A percentile compares a stretch with the other conserved stretches of the same genome.
These are phyloP conservation scores for Astrephomene gubernaculifera DNA, from an alignment of 139 green algal species.

Conservation along the genomic window DNA sequence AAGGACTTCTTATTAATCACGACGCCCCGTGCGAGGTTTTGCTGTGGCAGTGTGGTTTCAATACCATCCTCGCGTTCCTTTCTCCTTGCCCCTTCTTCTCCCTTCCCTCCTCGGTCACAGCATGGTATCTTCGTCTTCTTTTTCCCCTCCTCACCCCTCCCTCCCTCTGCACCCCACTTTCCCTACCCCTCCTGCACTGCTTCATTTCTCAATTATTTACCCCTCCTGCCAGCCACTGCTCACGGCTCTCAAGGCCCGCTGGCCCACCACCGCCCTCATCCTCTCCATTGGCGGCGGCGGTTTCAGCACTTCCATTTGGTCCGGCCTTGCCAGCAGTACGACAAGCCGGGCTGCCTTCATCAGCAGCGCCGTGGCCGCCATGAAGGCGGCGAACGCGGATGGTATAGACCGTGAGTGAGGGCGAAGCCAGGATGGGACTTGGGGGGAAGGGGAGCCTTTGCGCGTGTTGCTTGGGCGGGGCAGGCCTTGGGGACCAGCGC, in stretches of 20 bases:
- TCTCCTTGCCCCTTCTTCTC: background rate
- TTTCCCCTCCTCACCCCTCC: background rate
- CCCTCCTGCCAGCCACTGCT: background rate
- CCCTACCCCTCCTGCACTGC: background rate
- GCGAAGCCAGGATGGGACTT: too few relatives aligned
- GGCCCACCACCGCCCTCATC: slow-evolving; percentile 14
- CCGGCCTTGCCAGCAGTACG: background rate
- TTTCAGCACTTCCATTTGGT: slow-evolving; percentile 22
- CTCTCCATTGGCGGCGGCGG: slow-evolving; percentile 32
- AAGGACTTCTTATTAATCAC: too few relatives aligned
- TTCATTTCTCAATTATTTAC: background rate
- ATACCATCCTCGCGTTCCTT: background rate
- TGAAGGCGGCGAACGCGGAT: background rate
- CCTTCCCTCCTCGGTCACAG: background rate
- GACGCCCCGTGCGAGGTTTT: too few relatives aligned
- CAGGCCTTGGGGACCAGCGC: too few relatives aligned
- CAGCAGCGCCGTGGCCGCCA: background rate
- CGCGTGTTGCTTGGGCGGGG: too few relatives aligned
- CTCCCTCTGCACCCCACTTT: background rate
- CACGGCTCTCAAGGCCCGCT: slow-evolving; percentile 3
- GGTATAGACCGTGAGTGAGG: slow-evolving; percentile 21
- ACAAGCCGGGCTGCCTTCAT: background rate
- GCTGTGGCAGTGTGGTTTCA: background rate
- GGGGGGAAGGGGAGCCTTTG: too few relatives aligned
- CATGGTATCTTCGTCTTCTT: background rate